These are phyloP conservation scores for Cornus kousa DNA, from an alignment of 148 eudicot genomes.

Conservation along the genomic window DNA sequence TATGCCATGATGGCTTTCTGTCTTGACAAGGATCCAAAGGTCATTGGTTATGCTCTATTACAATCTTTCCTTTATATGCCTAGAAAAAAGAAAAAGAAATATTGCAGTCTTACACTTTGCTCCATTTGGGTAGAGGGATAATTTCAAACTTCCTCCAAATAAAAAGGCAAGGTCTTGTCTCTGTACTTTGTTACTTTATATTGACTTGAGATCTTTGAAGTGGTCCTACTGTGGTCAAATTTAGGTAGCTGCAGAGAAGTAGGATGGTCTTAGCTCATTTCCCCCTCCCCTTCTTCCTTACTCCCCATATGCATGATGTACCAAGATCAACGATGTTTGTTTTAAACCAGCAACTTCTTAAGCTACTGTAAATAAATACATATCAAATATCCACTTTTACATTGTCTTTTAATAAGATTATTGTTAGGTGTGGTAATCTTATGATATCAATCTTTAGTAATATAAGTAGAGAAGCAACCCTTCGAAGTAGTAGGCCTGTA, in stretches of 20 bases:
- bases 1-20: slow-evolving; percentile 97
- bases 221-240: neutral
- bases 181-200: neutral
- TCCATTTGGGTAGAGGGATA: neutral
- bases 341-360: neutral
- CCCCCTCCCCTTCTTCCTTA: no score
- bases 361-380: neutral
- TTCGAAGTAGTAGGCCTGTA: no score
- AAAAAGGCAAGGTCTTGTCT: neutral
- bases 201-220: neutral
- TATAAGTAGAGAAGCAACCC: no score
- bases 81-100: no score
- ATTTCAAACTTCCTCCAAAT: neutral
- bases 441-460: no score
- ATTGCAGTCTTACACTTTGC: neutral
- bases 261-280: neutral
- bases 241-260: neutral
- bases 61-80: no score
- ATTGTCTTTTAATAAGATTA: neutral
- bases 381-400: neutral
- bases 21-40: slow-evolving; percentile 97
- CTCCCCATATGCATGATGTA: no score
- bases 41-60: slow-evolving; percentile 17
- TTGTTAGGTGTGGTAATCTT: neutral
- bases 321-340: neutral